Evolutionary conservation across 2,329 filamentous ascomycete genomes (phyloP), one percentile per base, ranked within the genome.

Genomic region (Clathrospora elynae): DNA sequence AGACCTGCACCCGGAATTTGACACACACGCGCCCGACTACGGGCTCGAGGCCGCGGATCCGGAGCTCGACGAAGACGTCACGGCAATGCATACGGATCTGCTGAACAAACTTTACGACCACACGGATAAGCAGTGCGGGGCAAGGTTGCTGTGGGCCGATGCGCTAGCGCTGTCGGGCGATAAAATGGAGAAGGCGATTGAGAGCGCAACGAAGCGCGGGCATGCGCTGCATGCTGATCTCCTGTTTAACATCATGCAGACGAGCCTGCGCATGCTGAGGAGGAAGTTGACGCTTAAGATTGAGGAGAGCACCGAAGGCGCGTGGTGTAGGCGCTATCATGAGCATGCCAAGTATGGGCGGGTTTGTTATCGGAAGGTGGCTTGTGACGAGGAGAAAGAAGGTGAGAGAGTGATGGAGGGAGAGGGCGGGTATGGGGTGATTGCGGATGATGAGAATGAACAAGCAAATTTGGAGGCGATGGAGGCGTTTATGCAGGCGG

Each of bases 311-410:
- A 44, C 42, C 0, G 53, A 62, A 34, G 57, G 54, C 1, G 52
- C 52, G 6, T 69, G 66, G 66, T 69, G 66, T 31, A 42, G 46
- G 22, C 44, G 62, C 7, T 69, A 69, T 20, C 66, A 69, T 34
- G 49, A 62, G 42, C 66, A 69, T 48, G 29, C 5, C 1, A 58
- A 51, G 47, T 25, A 54, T 20, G 53, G 47, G 0, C 1, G 26
- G 28, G 33, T 22, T n/a, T 69, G 66, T 36, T 67, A 68, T 44
- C 52, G 57, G 19, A 36, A 51, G 42, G 12, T 42, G 16, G 51
- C 49, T 1, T 43, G 33, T 10, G 34, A 30, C 7, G 40, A 36
- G 23, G 23, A 35, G 2, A 30, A 22, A 4, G 19, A 20, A 14
- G 25, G 26, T 2, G 24, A 13, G 10, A 17, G 30, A 7, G 6